A percentile compares a stretch with the other conserved stretches of the same genome.
Conservation (phyloP, 2,329 filamentous ascomycete species). For the Eutypella sp. region DNA sequence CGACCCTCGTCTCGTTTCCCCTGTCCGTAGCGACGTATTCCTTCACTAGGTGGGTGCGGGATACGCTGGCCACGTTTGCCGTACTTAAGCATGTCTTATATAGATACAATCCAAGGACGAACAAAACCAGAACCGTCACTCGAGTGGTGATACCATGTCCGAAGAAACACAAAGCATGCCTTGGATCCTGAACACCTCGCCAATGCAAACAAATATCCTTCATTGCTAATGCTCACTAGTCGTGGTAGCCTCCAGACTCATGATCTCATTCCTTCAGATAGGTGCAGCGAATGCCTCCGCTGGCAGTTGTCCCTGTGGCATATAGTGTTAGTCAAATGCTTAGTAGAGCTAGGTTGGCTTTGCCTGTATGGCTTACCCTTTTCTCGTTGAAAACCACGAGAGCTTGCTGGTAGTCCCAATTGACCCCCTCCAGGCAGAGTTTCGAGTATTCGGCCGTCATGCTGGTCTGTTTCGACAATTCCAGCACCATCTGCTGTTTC, state of each 20-base stretch:
- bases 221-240: neutral
- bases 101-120: neutral
- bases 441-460: constrained; percentile 77
- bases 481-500: constrained; percentile 65
- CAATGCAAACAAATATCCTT: neutral
- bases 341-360: neutral
- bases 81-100: neutral
- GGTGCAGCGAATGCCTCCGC: constrained; percentile 38
- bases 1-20: too few relatives aligned
- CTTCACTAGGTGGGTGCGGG: too few relatives aligned
- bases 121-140: neutral
- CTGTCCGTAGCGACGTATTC: too few relatives aligned
- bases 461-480: constrained; percentile 71
- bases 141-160: neutral
- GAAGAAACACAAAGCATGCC: neutral
- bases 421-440: constrained; percentile 73
- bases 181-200: neutral
- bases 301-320: constrained; percentile 39
- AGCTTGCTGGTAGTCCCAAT: constrained; percentile 76
- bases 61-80: neutral
- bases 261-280: too few relatives aligned
- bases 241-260: too few relatives aligned
- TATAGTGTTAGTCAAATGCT: constrained; percentile 5
- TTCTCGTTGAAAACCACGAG: constrained; percentile 70
- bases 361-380: constrained; percentile 49